Evolutionary conservation across 2,329 filamentous ascomycete species (phyloP).

Genomic region (Boeremia lycopersici): DNA sequence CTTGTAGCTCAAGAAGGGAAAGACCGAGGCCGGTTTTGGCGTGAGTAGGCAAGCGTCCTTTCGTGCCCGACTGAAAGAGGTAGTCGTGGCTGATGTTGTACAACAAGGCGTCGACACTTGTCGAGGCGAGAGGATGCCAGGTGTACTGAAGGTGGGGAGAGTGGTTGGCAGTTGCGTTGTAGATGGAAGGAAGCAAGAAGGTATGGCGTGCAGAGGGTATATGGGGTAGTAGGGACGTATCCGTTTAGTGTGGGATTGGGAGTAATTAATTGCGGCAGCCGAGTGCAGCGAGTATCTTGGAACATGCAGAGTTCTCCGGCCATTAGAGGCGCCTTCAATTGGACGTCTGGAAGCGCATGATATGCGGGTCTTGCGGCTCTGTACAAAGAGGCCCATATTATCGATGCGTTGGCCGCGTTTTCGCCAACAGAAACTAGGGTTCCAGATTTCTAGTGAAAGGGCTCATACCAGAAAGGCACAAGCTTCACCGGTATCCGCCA

Average conservation of each 20-base stretch:
- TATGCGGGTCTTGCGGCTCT: conserved; percentile 52
- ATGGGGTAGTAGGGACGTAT: conserved; percentile 43
- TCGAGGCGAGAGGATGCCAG: conserved; percentile 46
- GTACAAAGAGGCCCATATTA: conserved; percentile 54
- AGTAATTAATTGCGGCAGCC: conserved; percentile 50
- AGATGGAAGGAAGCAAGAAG: conserved; percentile 45
- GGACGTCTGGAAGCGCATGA: conserved; percentile 46
- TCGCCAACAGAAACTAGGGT: conserved; percentile 71
- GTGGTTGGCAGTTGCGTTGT: conserved; percentile 41
- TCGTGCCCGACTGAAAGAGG: conserved; percentile 39
- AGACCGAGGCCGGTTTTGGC: conserved; percentile 31
- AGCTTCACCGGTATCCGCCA: conserved; percentile 46
- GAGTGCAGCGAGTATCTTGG: conserved; percentile 47
- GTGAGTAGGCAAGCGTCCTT: conserved; percentile 43
- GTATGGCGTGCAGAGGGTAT: conserved; percentile 45
- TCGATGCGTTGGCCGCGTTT: conserved; percentile 89
- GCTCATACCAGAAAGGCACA: conserved; percentile 45
- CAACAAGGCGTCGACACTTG: conserved; percentile 45
- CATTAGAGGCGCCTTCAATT: conserved; percentile 60
- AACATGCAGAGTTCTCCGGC: conserved; percentile 53
- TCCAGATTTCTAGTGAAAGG: conserved; percentile 47
- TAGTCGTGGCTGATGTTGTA: conserved; percentile 47
- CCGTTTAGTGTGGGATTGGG: conserved; percentile 47
- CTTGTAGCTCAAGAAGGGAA: conserved; percentile 31
- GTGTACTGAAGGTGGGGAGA: conserved; percentile 38